Conservation (phyloP, 371 early-diverging fungal genomes). For the Batkoa obscura region DNA sequence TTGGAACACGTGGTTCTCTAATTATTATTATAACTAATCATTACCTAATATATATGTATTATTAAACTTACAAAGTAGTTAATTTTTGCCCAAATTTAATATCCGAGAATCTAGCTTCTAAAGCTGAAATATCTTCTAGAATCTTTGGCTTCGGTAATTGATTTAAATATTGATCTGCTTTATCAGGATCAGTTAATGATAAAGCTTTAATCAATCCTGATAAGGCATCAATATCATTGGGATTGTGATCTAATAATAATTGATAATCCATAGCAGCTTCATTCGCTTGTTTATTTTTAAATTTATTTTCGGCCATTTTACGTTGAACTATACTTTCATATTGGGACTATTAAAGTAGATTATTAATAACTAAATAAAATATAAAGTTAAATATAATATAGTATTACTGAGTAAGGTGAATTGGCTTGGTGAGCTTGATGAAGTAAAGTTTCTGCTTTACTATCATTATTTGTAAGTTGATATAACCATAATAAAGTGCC, state of each 20-base stretch:
- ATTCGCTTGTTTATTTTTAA: not conserved
- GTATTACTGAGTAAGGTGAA: not conserved
- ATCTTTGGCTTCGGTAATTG: not conserved
- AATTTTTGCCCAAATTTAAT: not conserved
- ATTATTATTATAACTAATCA: not conserved
- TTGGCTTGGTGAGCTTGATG: not conserved
- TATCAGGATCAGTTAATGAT: not conserved
- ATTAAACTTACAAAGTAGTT: too few species aligned
- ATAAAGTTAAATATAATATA: too few species aligned
- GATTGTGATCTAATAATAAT: not conserved
- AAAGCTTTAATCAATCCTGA: constrained; percentile 1
- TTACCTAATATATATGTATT: not conserved
- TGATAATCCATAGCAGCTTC: not conserved
- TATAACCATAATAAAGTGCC: constrained; percentile 5
- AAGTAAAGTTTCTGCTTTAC: not conserved
- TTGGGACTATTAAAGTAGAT: not conserved
- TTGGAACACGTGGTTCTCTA: too few species aligned
- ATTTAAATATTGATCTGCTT: constrained; percentile 3
- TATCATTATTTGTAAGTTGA: not conserved
- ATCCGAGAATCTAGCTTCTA: not conserved
- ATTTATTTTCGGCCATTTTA: not conserved
- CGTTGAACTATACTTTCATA: not conserved
- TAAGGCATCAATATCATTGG: not conserved
- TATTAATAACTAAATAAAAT: not conserved
- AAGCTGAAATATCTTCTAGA: not conserved